These are phyloP conservation scores for Barbatosphaeria neglecta DNA, from an alignment of 495 filamentous ascomycete species.

Conservation along the genomic window DNA sequence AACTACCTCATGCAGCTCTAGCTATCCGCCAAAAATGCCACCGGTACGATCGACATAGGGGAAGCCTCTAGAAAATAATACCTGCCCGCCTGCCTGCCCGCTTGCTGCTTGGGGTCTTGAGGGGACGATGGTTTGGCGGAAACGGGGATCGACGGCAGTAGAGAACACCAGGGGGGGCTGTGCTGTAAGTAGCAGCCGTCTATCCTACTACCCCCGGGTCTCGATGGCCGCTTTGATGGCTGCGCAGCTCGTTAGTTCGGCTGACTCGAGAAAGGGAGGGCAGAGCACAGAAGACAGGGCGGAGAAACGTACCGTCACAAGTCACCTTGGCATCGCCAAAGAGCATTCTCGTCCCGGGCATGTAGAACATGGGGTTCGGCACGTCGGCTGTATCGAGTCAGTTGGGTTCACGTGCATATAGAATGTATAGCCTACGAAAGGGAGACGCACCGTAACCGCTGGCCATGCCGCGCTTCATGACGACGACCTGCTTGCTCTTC, in stretches of 20 bases:
- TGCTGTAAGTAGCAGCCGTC: no score
- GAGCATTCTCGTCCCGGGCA: constrained; percentile 72
- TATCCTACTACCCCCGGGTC: constrained; percentile 7
- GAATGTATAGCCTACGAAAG: not conserved
- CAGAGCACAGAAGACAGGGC: not conserved
- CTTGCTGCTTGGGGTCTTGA: no score
- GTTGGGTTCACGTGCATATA: not conserved
- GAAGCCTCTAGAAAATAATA: no score
- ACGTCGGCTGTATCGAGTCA: constrained; percentile 70
- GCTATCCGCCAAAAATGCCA: no score
- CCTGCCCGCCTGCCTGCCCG: no score
- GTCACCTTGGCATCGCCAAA: constrained; percentile 74
- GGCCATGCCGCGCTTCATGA: constrained; percentile 77
- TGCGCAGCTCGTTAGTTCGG: not conserved
- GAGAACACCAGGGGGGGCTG: no score
- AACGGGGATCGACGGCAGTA: no score
- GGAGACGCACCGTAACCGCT: constrained; percentile 58
- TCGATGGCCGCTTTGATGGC: not conserved
- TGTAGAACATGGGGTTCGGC: constrained; percentile 80
- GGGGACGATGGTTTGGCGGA: no score
- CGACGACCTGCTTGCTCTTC: constrained; percentile 81
- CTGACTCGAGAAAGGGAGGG: not conserved
- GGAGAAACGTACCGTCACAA: constrained; percentile 50
- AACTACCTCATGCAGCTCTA: no score
- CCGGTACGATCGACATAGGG: no score